phyloP scores from a whole-genome alignment of 768 basidiomycete genomes.

The Coprinopsis sp. region DNA sequence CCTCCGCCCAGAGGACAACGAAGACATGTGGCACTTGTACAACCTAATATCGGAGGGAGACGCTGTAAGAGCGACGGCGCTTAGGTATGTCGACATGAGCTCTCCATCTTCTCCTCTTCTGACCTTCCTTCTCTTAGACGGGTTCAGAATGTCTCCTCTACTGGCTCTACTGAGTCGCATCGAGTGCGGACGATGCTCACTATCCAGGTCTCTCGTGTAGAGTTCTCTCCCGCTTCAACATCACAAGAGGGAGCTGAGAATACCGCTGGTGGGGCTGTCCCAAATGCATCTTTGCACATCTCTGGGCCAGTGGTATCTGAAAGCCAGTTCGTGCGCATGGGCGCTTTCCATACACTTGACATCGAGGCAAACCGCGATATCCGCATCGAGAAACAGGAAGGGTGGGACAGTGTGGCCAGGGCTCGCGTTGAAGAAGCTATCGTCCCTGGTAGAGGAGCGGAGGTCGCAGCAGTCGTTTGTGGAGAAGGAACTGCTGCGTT shows the following conservation, averaged over 20 bases:
- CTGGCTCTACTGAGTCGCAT: slow-evolving; percentile 91
- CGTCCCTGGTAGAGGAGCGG: slow-evolving; percentile 90
- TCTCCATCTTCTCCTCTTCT: background rate
- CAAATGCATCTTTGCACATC: slow-evolving; percentile 71
- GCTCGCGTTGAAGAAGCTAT: slow-evolving; percentile 84
- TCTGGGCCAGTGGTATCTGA: slow-evolving; percentile 82
- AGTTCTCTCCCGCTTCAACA: slow-evolving; percentile 71
- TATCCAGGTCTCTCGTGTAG: slow-evolving; percentile 69
- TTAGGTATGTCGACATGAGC: slow-evolving; percentile 70
- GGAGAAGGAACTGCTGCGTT: slow-evolving; percentile 95
- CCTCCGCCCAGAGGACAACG: slow-evolving; percentile 94
- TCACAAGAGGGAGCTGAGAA: slow-evolving; percentile 29
- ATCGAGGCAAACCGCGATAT: slow-evolving; percentile 89
- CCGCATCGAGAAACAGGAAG: slow-evolving; percentile 77
- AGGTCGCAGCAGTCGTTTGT: slow-evolving; percentile 92
- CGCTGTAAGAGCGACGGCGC: slow-evolving; percentile 76
- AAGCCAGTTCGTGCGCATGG: slow-evolving; percentile 85
- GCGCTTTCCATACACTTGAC: slow-evolving; percentile 93
- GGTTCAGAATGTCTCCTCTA: slow-evolving; percentile 84
- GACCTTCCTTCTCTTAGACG: slow-evolving; percentile 43
- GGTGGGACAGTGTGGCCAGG: slow-evolving; percentile 90
- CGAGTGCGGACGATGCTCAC: slow-evolving; percentile 84
- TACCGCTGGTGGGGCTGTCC: slow-evolving; percentile 19
- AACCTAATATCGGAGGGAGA: slow-evolving; percentile 93
- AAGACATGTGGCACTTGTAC: slow-evolving; percentile 99